Evolutionary conservation across 495 filamentous ascomycete species (phyloP).

Genomic region (Platismatia glauca): DNA sequence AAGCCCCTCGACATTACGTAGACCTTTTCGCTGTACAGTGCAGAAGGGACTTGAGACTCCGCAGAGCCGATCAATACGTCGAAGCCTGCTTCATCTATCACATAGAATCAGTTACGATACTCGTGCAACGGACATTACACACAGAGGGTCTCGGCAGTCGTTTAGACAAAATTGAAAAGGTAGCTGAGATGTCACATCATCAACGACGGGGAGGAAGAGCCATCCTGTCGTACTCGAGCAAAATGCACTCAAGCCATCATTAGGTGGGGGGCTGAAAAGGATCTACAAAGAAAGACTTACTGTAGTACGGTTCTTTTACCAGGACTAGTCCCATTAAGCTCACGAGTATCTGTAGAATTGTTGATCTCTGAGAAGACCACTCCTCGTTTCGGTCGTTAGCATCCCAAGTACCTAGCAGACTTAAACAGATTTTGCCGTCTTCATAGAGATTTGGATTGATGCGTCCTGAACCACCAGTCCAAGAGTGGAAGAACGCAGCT

Average conservation of each 20-base stretch:
- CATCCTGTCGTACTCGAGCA: constrained; percentile 40
- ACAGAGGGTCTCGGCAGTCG: neutral
- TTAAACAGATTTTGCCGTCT: constrained; percentile 53
- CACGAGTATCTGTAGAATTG: constrained; percentile 50
- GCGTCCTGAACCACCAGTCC: constrained; percentile 41
- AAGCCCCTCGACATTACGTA: constrained; percentile 47
- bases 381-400: constrained; percentile 40
- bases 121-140: neutral
- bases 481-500: constrained; percentile 47
- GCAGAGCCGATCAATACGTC: constrained; percentile 36
- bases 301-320: constrained; percentile 53
- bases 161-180: constrained; percentile 36
- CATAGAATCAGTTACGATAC: constrained; percentile 10
- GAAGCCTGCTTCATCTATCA: constrained; percentile 50
- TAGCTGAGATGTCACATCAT: constrained; percentile 49
- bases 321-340: constrained; percentile 53
- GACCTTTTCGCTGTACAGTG: constrained; percentile 46
- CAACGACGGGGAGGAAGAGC: constrained; percentile 25
- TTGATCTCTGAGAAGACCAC: constrained; percentile 45
- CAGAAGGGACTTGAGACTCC: constrained; percentile 38
- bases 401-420: constrained; percentile 53
- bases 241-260: constrained; percentile 46
- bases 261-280: neutral
- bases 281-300: constrained; percentile 30
- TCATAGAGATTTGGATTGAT: constrained; percentile 59